phyloP scores from a whole-genome alignment of 768 basidiomycete species.

The Termitomyces eurrhizus region DNA sequence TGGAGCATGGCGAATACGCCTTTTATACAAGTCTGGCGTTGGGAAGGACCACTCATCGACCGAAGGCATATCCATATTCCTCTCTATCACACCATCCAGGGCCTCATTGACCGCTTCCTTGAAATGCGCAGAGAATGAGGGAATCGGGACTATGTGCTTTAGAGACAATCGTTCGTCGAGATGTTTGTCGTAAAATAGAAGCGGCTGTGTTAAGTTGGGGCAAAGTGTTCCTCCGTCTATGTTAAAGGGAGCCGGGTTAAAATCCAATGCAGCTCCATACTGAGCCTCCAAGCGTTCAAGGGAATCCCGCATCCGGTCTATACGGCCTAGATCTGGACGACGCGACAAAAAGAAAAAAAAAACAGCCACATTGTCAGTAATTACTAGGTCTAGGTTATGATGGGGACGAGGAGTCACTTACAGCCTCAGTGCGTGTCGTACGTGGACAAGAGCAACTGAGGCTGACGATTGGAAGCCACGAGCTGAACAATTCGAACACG shows the following conservation, averaged over 20 bases:
- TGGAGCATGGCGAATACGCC: background rate
- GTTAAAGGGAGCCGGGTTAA: background rate
- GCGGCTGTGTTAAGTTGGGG: background rate
- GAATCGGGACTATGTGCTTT: background rate
- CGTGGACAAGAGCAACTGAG: too few relatives aligned
- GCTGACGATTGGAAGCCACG: too few relatives aligned
- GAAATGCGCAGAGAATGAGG: background rate
- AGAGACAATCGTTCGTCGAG: constrained; percentile 6
- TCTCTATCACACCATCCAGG: background rate
- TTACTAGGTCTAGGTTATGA: too few relatives aligned
- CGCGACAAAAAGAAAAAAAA: too few relatives aligned
- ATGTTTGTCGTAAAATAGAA: constrained; percentile 6
- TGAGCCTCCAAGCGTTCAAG: background rate
- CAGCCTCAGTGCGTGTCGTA: too few relatives aligned
- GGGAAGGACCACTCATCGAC: background rate
- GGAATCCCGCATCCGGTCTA: background rate
- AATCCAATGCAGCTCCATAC: too few relatives aligned
- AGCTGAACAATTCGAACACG: too few relatives aligned
- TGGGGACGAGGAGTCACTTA: too few relatives aligned
- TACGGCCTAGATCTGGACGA: too few relatives aligned
- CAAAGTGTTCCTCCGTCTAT: background rate
- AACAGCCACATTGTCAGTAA: too few relatives aligned
- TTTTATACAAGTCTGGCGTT: background rate
- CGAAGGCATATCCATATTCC: background rate
- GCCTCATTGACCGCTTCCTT: background rate